These are phyloP conservation scores for Calophaca sinica DNA, from an alignment of 306 rosid genomes.

Conservation along the genomic window DNA sequence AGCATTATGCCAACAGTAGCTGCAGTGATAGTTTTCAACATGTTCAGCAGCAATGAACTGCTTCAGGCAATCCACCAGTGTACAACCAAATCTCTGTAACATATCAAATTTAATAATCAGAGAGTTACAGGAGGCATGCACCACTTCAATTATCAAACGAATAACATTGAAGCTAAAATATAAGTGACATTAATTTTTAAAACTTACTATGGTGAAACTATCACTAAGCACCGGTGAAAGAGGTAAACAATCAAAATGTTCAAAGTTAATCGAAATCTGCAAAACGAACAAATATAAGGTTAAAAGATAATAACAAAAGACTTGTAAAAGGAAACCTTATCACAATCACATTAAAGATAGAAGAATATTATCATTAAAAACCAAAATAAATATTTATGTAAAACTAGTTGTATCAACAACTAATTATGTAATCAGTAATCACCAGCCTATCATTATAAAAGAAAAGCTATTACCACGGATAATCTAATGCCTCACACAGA, in stretches of 20 bases:
- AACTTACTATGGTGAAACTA: conserved; percentile 66
- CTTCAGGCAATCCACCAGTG: conserved; percentile 80
- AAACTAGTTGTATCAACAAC: conserved; percentile 4
- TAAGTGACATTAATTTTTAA: conserved; percentile 40
- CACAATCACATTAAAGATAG: conserved; percentile 31
- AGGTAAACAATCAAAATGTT: conserved; percentile 86
- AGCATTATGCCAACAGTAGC: conserved; percentile 86
- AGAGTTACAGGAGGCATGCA: conserved; percentile 17
- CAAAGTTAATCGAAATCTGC: conserved; percentile 90
- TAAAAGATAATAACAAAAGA: conserved; percentile 19
- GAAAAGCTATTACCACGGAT: background rate
- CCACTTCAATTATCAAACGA: conserved; percentile 30
- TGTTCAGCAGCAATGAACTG: conserved; percentile 81
- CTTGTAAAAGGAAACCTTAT: conserved; percentile 3
- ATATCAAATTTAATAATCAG: conserved; percentile 31
- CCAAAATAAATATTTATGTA: background rate
- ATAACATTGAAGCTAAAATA: conserved; percentile 40
- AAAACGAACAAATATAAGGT: conserved; percentile 43
- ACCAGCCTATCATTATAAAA: conserved; percentile 30
- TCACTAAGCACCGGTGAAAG: conserved; percentile 64
- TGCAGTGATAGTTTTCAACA: conserved; percentile 83
- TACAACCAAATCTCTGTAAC: conserved; percentile 65
- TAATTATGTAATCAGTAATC: conserved; percentile 11
- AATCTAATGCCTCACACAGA: conserved; percentile 7
- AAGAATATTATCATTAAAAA: conserved; percentile 8